Conservation (phyloP, 768 basidiomycete species). For the Termitomyces sp. region DNA sequence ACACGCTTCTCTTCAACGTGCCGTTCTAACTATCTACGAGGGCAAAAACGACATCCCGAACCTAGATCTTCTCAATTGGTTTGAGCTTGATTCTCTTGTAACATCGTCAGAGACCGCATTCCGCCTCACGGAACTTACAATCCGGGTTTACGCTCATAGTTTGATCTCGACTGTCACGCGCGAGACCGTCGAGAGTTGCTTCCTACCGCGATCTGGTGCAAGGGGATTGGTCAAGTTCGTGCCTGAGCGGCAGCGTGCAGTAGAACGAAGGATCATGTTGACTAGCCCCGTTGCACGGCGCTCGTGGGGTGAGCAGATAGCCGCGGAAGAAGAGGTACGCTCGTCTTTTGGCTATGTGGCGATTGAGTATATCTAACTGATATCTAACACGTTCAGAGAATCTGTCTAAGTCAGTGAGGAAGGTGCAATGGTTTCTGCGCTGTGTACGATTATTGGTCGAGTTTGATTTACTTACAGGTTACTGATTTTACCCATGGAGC, state of each 20-base stretch:
- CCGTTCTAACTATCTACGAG: conserved; percentile 13
- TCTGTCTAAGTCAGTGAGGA: background rate
- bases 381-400: background rate
- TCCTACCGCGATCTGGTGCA: conserved; percentile 13
- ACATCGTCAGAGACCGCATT: conserved; percentile 7
- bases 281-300: conserved; percentile 4
- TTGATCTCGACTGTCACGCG: conserved; percentile 9
- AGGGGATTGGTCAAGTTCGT: conserved; percentile 13
- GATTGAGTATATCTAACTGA: background rate
- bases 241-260: conserved; percentile 8
- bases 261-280: conserved; percentile 4
- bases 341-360: no score
- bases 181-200: conserved; percentile 9
- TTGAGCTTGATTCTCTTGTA: conserved; percentile 11
- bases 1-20: conserved; percentile 8
- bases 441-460: background rate
- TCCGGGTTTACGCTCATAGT: conserved; percentile 14
- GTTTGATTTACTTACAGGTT: background rate
- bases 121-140: conserved; percentile 8
- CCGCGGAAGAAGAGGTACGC: conserved; percentile 1
- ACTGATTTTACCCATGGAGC: background rate
- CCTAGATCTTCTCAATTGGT: conserved; percentile 16
- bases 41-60: conserved; percentile 14
- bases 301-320: conserved; percentile 14
- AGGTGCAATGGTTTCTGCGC: background rate